A percentile compares a stretch with the other conserved stretches of the same genome.
These are phyloP conservation scores for Podila epigama DNA, from an alignment of 192 early-diverging fungal genomes.

Conservation along the genomic window DNA sequence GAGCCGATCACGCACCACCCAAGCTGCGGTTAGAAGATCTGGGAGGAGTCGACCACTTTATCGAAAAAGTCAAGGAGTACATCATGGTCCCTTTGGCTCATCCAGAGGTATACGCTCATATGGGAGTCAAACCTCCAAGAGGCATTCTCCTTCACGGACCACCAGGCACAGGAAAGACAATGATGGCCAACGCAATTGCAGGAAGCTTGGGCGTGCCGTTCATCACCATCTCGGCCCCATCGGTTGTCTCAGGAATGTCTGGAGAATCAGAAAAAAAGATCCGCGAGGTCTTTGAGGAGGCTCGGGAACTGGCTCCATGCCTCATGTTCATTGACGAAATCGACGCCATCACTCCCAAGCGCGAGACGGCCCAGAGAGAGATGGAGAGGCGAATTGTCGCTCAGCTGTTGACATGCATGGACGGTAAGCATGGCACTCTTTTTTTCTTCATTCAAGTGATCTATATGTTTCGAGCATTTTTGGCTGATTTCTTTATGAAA, in stretches of 20 bases:
- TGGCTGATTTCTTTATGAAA: too few species aligned
- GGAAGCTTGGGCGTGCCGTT: slow-evolving; percentile 93
- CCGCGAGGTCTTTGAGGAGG: slow-evolving; percentile 97
- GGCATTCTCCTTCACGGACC: slow-evolving; percentile 97
- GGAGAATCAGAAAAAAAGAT: slow-evolving; percentile 99
- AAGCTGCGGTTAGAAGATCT: slow-evolving; percentile 65
- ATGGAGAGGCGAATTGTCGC: slow-evolving; percentile 98
- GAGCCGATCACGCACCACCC: slow-evolving; percentile 45
- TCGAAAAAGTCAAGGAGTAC: slow-evolving; percentile 90
- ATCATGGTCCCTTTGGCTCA: slow-evolving; percentile 94
- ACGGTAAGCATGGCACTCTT: slow-evolving; percentile 59
- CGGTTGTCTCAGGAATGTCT: slow-evolving; percentile 96
- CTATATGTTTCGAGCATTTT: too few species aligned
- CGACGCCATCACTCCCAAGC: slow-evolving; percentile 92
- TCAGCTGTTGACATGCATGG: slow-evolving; percentile 95
- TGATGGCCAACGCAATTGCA: slow-evolving; percentile 96
- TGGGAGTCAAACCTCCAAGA: slow-evolving; percentile 92
- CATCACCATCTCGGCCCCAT: slow-evolving; percentile 92
- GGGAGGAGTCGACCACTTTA: slow-evolving; percentile 91
- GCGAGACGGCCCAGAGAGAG: slow-evolving; percentile 91
- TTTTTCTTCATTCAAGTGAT: background rate
- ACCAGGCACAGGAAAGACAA: slow-evolving; percentile 96
- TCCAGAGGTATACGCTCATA: slow-evolving; percentile 90
- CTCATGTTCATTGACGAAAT: slow-evolving; percentile 98
- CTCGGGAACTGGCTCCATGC: slow-evolving; percentile 85